Percentiles rank a stretch among this genome's conserved stretches.
Conservation (phyloP, 208 protist genomes). For the Wallacemonas sp. region DNA sequence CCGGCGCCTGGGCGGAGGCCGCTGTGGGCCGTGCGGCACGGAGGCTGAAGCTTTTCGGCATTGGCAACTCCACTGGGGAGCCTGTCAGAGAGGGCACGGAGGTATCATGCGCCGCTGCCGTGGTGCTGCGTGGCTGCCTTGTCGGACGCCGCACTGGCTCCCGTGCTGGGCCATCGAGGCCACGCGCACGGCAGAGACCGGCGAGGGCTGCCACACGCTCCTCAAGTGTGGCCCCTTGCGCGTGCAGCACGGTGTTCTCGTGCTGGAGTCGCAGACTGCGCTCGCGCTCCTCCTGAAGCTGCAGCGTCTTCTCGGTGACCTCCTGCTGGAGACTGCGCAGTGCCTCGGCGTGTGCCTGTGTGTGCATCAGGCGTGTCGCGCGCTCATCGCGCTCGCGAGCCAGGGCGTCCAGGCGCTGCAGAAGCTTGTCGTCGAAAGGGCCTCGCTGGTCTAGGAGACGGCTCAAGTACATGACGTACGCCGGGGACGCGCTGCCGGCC, state of each 20-base stretch:
- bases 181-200: slow-evolving; percentile 33
- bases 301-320: slow-evolving; percentile 35
- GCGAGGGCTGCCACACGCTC: slow-evolving; percentile 40
- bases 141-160: too few relatives aligned
- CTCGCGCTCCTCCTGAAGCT: slow-evolving; percentile 76
- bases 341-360: slow-evolving; percentile 34
- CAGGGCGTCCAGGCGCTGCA: slow-evolving; percentile 11
- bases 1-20: neutral
- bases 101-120: too few relatives aligned
- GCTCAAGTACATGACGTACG: slow-evolving; percentile 37
- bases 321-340: slow-evolving; percentile 45
- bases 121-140: too few relatives aligned
- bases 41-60: slow-evolving; percentile 20
- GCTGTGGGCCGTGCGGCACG: neutral
- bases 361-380: slow-evolving; percentile 26
- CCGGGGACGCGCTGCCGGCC: slow-evolving; percentile 26
- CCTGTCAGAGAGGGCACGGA: neutral
- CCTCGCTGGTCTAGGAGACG: slow-evolving; percentile 26
- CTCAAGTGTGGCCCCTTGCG: slow-evolving; percentile 39
- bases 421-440: slow-evolving; percentile 17
- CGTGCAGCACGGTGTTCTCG: slow-evolving; percentile 61
- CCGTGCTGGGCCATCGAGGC: slow-evolving; percentile 8
- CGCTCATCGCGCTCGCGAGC: slow-evolving; percentile 19
- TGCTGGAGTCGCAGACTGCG: slow-evolving; percentile 57
- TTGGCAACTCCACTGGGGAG: neutral